Evolutionary conservation across 2,329 filamentous ascomycete species (phyloP), one percentile per base, ranked within the genome.

Genomic region (Ophiognomonia clavigignenti-juglandacearum): DNA sequence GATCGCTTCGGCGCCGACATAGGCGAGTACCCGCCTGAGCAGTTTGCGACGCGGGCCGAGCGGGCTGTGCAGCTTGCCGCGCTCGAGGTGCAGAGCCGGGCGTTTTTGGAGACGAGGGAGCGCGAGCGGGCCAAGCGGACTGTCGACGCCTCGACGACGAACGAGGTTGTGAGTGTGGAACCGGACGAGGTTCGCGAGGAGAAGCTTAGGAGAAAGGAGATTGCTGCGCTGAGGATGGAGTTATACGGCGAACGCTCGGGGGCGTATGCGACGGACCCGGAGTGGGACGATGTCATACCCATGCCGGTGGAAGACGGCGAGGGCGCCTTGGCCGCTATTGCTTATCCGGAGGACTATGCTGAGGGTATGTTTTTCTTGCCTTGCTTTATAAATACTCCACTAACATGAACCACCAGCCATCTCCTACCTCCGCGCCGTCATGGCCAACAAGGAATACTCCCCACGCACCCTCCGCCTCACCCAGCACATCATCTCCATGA

Each of bases 381-480:
- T 13, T 24, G 2, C 14, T 10, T 10, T 6, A 2, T n/a, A n/a
- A n/a, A n/a, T n/a, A n/a, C n/a, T n/a, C 7, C 29, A 32, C 27
- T 54, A 27, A 52, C 46, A 43, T 13, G 4, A n/a, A 13, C 18
- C 37, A 84, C 18, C 39, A 84, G 91, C 88, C 39, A 93, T 95
- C 70, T 84, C 87, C 37, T 98, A 97, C 68, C 80, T 98, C 44
- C 86, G 93, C 52, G 91, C 93, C 52, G 80, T 96, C 57, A 98
- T 98, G 92, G 86, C 88, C 13, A 75, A 73, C 39, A 86, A 95
- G 62, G 93, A 98, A 67, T 78, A 85, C 71, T 90, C 86, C 20
- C 77, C 84, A 19, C 80, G 93, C 39, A 86, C 83, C 29, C 76
- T 98, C 36, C 77, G 74, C 26, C 79, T 98, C 53, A 98, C 93